phyloP scores from a whole-genome alignment of 345 rosid species.

The Hypericum perforatum region DNA sequence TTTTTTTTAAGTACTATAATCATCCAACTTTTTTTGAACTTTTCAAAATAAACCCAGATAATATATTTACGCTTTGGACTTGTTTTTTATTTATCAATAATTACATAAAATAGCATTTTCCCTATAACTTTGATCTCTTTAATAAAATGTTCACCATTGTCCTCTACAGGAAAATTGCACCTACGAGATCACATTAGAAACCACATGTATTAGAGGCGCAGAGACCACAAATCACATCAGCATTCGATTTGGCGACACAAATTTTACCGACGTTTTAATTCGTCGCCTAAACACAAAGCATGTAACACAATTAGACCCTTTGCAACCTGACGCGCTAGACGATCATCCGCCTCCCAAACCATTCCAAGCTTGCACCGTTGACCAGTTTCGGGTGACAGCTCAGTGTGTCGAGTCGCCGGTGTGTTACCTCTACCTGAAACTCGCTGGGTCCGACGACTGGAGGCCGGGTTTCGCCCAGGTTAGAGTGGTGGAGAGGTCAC shows the following conservation, averaged over 20 bases:
- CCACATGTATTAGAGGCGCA: conserved; percentile 36
- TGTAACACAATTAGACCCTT: conserved; percentile 26
- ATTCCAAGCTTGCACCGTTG: conserved; percentile 42
- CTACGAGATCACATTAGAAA: conserved; percentile 37
- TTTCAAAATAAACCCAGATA: too few species aligned
- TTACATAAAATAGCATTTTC: too few species aligned
- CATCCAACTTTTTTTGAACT: too few species aligned
- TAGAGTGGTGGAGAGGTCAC: conserved; percentile 15
- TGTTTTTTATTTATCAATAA: too few species aligned
- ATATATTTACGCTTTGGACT: too few species aligned
- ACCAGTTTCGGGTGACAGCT: conserved; percentile 32
- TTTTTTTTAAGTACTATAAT: too few species aligned
- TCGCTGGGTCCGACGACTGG: conserved; percentile 39
- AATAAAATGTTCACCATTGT: not conserved
- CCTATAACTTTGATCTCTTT: not conserved
- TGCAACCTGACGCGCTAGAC: conserved; percentile 28
- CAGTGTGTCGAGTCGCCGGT: conserved; percentile 29
- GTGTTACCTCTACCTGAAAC: conserved; percentile 38
- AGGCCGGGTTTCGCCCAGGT: conserved; percentile 38
- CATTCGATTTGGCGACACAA: conserved; percentile 38
- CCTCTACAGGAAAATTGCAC: conserved; percentile 25
- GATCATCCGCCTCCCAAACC: conserved; percentile 28
- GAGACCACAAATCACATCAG: conserved; percentile 32
- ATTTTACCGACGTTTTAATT: conserved; percentile 30
- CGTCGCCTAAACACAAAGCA: conserved; percentile 31